Percentiles rank a stretch among this genome's conserved stretches.
These are phyloP conservation scores for Yamadazyma nakazawae DNA, from an alignment of 805 yeast species.

Conservation along the genomic window DNA sequence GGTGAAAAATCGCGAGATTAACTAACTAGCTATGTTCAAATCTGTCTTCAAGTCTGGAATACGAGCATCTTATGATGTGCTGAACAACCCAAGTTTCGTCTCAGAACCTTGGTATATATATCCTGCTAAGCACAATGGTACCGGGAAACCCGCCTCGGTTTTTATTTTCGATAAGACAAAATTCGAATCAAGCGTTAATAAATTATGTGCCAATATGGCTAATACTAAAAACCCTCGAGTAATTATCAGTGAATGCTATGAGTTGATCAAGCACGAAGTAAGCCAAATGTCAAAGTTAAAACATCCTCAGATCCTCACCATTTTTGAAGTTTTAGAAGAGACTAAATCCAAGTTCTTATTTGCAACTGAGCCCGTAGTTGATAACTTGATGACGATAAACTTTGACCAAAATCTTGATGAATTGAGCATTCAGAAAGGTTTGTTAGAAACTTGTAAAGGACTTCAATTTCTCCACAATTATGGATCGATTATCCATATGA, in stretches of 20 bases:
- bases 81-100: conserved; percentile 66
- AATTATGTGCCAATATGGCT: conserved; percentile 29
- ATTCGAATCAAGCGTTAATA: conserved; percentile 52
- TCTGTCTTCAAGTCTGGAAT: conserved; percentile 58
- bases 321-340: conserved; percentile 88
- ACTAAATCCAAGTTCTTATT: conserved; percentile 73
- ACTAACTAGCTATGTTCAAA: conserved; percentile 41
- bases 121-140: conserved; percentile 72
- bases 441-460: conserved; percentile 73
- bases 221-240: conserved; percentile 45
- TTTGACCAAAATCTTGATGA: conserved; percentile 51
- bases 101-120: conserved; percentile 82
- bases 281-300: conserved; percentile 72
- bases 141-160: conserved; percentile 68
- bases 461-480: conserved; percentile 78
- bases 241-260: conserved; percentile 59
- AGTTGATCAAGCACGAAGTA: conserved; percentile 64
- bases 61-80: conserved; percentile 62
- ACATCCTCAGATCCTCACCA: conserved; percentile 83
- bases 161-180: conserved; percentile 82
- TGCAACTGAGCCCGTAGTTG: conserved; percentile 77
- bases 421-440: conserved; percentile 74
- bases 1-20: not conserved
- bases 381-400: conserved; percentile 44
- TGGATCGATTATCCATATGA: conserved; percentile 72